Evolutionary conservation across 108 stramenopile genomes (phyloP), one percentile per base, ranked within the genome.

Genomic region (Skeletonema grethae): DNA sequence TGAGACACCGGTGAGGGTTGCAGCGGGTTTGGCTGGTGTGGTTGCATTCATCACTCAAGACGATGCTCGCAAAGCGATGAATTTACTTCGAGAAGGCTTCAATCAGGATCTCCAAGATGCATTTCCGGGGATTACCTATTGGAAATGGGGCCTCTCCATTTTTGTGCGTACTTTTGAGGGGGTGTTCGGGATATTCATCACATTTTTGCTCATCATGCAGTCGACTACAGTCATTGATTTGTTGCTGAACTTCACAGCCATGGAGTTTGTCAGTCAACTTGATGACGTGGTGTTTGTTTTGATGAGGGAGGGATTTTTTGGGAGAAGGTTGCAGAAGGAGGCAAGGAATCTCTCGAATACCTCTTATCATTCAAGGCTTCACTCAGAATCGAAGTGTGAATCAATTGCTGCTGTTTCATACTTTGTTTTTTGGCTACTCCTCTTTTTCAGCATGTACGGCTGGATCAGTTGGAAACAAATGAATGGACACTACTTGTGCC

Each of bases 21-120:
- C 32, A 16, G 62, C 62, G 31, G 61, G 32, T 12, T 46, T 71
- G 39, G 70, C 70, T 34, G 63, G 62, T 34, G 32, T 36, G 20
- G 16, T 71, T 24, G 70, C 70, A 16, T 30, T 71, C 20, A 46
- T 50, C 61, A 71, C 70, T 31, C 70, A 71, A 25, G 70, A 71
- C 20, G 70, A 71, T 62, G 62, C 63, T 0, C 10, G 35, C 3
- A 62, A 62, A 39, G 61, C 62, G 43, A 11, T 71, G 18, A 63
- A 62, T 48, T 46, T 71, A 25, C 8, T 62, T 5, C 10, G 58
- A 13, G 57, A 67, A 0, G 67, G 67, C 1, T 67, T 34, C 70
- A 16, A 63, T 70, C 20, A 63, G 38, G 75, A 68, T 4, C 1
- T 63, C 20, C 16, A 4, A 5, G 8, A 12, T 2, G 22, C 28